Evolutionary conservation across 139 green algal genomes (phyloP), one percentile per base, ranked within the genome.

Genomic region (Edaphochlamys debaryana): DNA sequence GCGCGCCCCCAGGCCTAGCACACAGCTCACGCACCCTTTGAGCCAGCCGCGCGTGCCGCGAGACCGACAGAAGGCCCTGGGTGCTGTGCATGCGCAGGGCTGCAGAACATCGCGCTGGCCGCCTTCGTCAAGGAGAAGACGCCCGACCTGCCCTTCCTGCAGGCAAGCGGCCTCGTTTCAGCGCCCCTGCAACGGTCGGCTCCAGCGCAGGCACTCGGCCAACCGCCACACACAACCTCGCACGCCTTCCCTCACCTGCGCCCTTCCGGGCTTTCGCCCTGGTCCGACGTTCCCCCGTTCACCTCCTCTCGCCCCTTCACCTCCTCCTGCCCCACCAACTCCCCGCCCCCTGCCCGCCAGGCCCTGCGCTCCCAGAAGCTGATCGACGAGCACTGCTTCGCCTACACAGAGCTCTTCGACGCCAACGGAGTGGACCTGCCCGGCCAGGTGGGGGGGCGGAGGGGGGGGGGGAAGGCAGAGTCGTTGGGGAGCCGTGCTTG

Each of bases 351-450:
- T 36, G 8, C 3, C 58, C 22, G 5, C 1, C 75, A 81, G 76
- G 76, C 42, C 29, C 48, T 82, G 63, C 63, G 63, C 32, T 52
- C 63, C 25, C 63, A 52, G 17, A 50, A 73, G 20, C 63, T 73
- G 22, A 82, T 82, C n/a, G 63, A 73, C 66, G 76, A 82, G 60
- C n/a, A 73, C 76, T 74, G 76, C 60, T 73, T 64, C 3, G 62
- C 76, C 23, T 48, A 66, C 13, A 73, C 42, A 0, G 76, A 82
- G 76, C 62, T 82, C 6, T 82, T 74, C 29, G 76, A 82, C 23
- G 63, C 76, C 42, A 82, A 82, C 76, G 76, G 76, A 7, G 58
- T 40, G 36, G 74, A 81, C 29, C 56, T 81, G 60, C 74, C 74
- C 3, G 74, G 74, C 5, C 74, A 81, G 74, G 74, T 71, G 62